These are phyloP conservation scores for Populus hybrid DNA, from an alignment of 441 rosid species.

Conservation along the genomic window DNA sequence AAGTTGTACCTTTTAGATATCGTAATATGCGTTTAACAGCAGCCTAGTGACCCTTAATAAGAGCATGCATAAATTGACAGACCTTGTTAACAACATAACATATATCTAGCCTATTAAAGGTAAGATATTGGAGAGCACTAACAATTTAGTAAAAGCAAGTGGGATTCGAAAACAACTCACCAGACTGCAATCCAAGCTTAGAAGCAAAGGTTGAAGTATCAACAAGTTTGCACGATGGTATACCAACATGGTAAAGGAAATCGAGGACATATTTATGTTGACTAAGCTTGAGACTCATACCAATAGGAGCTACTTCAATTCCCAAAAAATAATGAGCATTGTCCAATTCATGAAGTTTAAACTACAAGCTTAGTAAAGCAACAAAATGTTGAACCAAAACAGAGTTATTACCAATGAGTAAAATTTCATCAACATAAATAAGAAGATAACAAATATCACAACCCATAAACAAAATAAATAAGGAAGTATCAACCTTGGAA, in stretches of 20 bases:
- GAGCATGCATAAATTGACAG: background rate
- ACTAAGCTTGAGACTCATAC: too few relatives aligned
- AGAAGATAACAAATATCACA: background rate
- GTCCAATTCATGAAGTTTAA: background rate
- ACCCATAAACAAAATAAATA: background rate
- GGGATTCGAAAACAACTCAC: background rate
- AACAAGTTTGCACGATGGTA: background rate
- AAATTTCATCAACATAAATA: background rate
- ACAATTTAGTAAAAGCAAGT: too few relatives aligned
- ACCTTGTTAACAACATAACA: background rate
- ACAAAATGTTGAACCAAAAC: background rate
- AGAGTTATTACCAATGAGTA: background rate
- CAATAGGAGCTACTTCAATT: background rate
- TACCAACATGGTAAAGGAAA: too few relatives aligned
- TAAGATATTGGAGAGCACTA: too few relatives aligned
- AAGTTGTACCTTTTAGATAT: background rate
- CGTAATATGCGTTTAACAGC: background rate
- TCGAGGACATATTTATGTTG: too few relatives aligned
- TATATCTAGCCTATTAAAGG: background rate
- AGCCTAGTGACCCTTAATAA: background rate
- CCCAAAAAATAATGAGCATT: background rate
- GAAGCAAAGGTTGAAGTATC: background rate
- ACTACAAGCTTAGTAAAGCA: background rate
- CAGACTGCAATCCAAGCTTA: background rate
- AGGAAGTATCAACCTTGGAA: background rate